phyloP scores from a whole-genome alignment of 169 alveolate genomes.

The Cryptosporidium ubiquitum region DNA sequence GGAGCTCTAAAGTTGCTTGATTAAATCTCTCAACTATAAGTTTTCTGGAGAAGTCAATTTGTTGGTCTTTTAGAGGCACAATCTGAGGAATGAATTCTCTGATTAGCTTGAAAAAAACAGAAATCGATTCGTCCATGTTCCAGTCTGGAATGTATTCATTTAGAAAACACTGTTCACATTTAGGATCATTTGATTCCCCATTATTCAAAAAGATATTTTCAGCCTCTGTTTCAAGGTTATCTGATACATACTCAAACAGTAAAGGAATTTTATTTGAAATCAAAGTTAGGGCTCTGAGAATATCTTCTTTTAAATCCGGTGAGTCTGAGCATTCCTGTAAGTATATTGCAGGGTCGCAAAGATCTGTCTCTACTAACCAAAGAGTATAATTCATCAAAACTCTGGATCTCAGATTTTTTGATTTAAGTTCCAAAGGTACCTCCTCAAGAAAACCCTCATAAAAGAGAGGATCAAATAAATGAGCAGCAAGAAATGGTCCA shows the following conservation, averaged over 20 bases:
- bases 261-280: constrained; percentile 53
- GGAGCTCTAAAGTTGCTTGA: constrained; percentile 23
- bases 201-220: neutral
- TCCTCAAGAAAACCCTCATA: constrained; percentile 62
- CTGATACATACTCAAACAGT: constrained; percentile 33
- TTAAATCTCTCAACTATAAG: constrained; percentile 46
- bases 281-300: constrained; percentile 12
- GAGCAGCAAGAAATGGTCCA: constrained; percentile 65
- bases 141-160: constrained; percentile 29
- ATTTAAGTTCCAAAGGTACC: constrained; percentile 37
- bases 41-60: constrained; percentile 20
- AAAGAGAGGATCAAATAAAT: constrained; percentile 52
- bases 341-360: constrained; percentile 72
- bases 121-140: constrained; percentile 51
- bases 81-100: constrained; percentile 54
- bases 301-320: constrained; percentile 15
- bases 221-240: neutral
- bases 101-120: constrained; percentile 38
- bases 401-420: constrained; percentile 56
- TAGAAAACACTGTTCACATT: constrained; percentile 27
- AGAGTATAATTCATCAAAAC: constrained; percentile 51
- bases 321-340: constrained; percentile 59
- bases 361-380: constrained; percentile 68
- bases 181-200: neutral
- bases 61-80: neutral